Conservation (phyloP, 768 basidiomycete species). For the Hericium erinaceus region DNA sequence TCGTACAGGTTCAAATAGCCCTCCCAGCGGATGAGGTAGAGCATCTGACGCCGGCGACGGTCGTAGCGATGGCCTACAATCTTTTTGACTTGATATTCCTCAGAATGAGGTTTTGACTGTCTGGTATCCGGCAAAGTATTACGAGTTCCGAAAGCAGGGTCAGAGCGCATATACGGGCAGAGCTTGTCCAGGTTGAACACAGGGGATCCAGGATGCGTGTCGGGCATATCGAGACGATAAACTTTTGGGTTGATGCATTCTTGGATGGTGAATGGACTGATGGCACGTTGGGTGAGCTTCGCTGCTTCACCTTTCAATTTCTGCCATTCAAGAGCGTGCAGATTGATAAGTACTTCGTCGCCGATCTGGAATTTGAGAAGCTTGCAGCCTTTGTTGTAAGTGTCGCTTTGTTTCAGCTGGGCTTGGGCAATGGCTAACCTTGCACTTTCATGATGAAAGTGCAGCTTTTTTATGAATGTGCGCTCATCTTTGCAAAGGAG, state of each 20-base stretch:
- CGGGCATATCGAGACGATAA: constrained; percentile 14
- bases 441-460: constrained; percentile 3
- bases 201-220: constrained; percentile 15
- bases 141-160: constrained; percentile 8
- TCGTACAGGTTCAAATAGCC: constrained; percentile 9
- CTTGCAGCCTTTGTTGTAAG: constrained; percentile 13
- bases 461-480: neutral
- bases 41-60: neutral
- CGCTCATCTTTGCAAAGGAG: neutral
- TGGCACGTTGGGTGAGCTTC: constrained; percentile 13
- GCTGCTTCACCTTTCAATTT: constrained; percentile 14
- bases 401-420: constrained; percentile 6
- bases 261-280: constrained; percentile 18
- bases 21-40: constrained; percentile 11
- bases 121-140: neutral
- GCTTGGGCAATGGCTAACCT: constrained; percentile 9
- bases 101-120: neutral
- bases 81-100: constrained; percentile 7
- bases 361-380: constrained; percentile 14
- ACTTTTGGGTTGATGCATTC: constrained; percentile 15
- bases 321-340: constrained; percentile 12
- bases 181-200: constrained; percentile 19
- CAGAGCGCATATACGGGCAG: constrained; percentile 13
- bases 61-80: neutral
- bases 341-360: constrained; percentile 15